These are phyloP conservation scores for Trichophyton verrucosum DNA, from an alignment of 2,329 filamentous ascomycete genomes.

Conservation along the genomic window DNA sequence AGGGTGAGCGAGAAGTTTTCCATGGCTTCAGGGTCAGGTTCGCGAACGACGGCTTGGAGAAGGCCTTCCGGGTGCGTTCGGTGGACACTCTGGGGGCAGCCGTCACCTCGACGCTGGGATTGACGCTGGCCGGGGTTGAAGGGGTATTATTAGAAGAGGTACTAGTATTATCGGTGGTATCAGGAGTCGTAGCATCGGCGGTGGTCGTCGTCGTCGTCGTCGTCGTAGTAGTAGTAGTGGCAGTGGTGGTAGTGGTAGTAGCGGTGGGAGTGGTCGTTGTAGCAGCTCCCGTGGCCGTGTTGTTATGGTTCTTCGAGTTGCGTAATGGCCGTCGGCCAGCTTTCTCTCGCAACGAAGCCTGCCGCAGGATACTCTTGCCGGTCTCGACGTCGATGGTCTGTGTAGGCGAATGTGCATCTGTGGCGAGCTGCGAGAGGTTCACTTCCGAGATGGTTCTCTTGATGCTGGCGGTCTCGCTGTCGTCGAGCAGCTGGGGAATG, in stretches of 20 bases:
- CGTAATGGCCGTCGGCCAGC: background rate
- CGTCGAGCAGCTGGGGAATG: conserved; percentile 33
- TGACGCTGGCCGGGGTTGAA: background rate
- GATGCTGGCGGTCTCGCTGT: conserved; percentile 26
- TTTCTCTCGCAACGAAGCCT: conserved; percentile 26
- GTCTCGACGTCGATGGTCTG: conserved; percentile 27
- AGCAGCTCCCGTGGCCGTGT: background rate
- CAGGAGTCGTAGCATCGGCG: background rate
- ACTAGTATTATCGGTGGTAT: background rate
- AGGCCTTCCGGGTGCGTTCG: conserved; percentile 26
- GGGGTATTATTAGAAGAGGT: background rate
- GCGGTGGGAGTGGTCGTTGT: background rate
- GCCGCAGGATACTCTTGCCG: conserved; percentile 31
- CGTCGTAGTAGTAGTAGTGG: too few species aligned
- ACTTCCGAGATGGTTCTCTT: conserved; percentile 41
- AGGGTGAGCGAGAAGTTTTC: conserved; percentile 37
- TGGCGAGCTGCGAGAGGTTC: conserved; percentile 29
- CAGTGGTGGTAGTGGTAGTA: background rate
- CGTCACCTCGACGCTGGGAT: background rate
- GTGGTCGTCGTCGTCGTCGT: background rate
- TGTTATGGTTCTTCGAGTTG: background rate
- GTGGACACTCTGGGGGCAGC: conserved; percentile 18
- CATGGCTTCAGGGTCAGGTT: conserved; percentile 42
- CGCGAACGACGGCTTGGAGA: conserved; percentile 31
- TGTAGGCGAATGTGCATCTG: conserved; percentile 21